Percentiles rank a stretch among this genome's conserved stretches.
phyloP scores from a whole-genome alignment of 768 basidiomycete species.

The Piloderma croceum region DNA sequence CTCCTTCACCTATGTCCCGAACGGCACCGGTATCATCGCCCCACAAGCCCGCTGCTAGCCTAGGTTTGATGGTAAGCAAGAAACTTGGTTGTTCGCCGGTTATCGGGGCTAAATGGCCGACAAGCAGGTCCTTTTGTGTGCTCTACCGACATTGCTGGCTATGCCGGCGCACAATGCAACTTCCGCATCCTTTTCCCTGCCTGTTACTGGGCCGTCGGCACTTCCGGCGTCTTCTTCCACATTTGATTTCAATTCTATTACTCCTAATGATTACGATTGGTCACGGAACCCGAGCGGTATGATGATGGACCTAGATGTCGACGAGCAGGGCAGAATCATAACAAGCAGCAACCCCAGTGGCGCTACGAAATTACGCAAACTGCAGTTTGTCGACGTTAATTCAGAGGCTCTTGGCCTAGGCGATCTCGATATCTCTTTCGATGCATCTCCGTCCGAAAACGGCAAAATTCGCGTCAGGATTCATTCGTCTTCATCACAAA shows the following conservation, averaged over 20 bases:
- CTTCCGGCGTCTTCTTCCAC: slow-evolving; percentile 36
- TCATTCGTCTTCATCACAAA: slow-evolving; percentile 40
- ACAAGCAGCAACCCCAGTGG: slow-evolving; percentile 29
- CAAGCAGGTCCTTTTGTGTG: slow-evolving; percentile 68
- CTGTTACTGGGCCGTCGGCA: slow-evolving; percentile 32
- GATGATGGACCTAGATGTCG: slow-evolving; percentile 45
- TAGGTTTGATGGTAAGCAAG: slow-evolving; percentile 63
- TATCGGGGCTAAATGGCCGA: slow-evolving; percentile 2
- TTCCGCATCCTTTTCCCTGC: slow-evolving; percentile 52
- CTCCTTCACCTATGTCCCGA: slow-evolving; percentile 37
- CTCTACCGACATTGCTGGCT: slow-evolving; percentile 68
- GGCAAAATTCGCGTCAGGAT: slow-evolving; percentile 73
- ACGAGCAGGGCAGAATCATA: slow-evolving; percentile 32
- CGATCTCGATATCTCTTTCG: slow-evolving; percentile 69
- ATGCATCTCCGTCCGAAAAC: slow-evolving; percentile 55
- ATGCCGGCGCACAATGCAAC: slow-evolving; percentile 53
- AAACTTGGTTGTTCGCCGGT: slow-evolving; percentile 8
- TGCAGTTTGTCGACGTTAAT: slow-evolving; percentile 55
- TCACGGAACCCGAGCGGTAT: slow-evolving; percentile 30
- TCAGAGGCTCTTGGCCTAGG: slow-evolving; percentile 44
- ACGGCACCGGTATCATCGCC: slow-evolving; percentile 33
- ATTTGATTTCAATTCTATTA: slow-evolving; percentile 43
- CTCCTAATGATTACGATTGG: slow-evolving; percentile 56
- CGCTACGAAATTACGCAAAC: slow-evolving; percentile 35
- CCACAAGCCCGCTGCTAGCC: slow-evolving; percentile 57